A percentile compares a stretch with the other conserved stretches of the same genome.
Evolutionary conservation across 1,139 yeast species (phyloP).

Genomic region (Suhomyces terraborum): DNA sequence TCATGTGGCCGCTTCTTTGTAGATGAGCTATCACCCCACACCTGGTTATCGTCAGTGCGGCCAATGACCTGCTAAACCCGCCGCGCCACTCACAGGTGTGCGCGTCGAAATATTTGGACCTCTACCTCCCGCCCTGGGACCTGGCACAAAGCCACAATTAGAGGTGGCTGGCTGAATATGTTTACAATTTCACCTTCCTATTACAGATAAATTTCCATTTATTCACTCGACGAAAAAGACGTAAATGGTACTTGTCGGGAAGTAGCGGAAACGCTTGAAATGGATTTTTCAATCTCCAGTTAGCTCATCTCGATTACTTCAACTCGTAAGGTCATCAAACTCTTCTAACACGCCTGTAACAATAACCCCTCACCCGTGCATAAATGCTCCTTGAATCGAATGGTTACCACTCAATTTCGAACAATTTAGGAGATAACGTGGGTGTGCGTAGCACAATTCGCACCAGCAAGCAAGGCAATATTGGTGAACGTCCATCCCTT

Average conservation of each 20-base stretch:
- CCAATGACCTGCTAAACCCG: not conserved
- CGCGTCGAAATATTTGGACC: conserved; percentile 1
- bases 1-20: not conserved
- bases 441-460: conserved; percentile 11
- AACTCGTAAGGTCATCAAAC: not conserved
- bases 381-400: conserved; percentile 7
- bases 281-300: not conserved
- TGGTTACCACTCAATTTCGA: conserved; percentile 9
- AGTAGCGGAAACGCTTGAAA: conserved; percentile 1
- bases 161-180: conserved; percentile 13
- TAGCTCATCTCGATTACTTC: not conserved
- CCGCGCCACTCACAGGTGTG: conserved; percentile 1
- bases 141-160: conserved; percentile 12
- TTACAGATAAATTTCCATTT: conserved; percentile 11
- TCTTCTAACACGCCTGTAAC: not conserved
- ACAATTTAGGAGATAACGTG: conserved; percentile 9
- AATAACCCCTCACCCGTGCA: conserved; percentile 1
- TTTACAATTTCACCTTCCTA: conserved; percentile 16
- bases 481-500: conserved; percentile 14
- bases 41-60: conserved; percentile 1
- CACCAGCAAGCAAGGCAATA: conserved; percentile 12
- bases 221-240: conserved; percentile 4
- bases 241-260: conserved; percentile 1
- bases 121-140: conserved; percentile 5
- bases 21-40: not conserved